phyloP scores from a whole-genome alignment of 1,284 basidiomycete genomes.

The Trametes hirsuta region DNA sequence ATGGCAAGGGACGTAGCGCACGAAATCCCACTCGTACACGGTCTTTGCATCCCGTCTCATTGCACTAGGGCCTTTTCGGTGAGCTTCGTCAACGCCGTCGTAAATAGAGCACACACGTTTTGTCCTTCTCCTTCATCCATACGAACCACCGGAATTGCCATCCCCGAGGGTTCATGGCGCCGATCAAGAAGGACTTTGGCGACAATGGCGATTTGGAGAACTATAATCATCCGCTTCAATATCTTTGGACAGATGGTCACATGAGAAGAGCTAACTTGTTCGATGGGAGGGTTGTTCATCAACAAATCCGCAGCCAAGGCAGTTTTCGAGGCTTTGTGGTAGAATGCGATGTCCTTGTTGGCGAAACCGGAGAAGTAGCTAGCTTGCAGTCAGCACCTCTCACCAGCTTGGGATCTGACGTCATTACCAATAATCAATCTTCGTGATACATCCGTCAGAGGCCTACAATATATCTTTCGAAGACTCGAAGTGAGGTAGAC shows the following conservation, averaged over 20 bases:
- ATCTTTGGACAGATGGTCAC: not conserved
- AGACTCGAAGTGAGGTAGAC: constrained; percentile 15
- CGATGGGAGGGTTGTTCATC: constrained; percentile 83
- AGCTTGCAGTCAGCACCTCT: not conserved
- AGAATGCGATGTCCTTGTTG: constrained; percentile 87
- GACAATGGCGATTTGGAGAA: constrained; percentile 35
- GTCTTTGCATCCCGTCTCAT: constrained; percentile 43
- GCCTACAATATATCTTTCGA: not conserved
- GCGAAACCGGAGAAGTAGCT: constrained; percentile 79
- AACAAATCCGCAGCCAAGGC: constrained; percentile 86
- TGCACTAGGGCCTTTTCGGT: constrained; percentile 29
- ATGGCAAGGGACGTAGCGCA: constrained; percentile 62
- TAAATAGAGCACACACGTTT: constrained; percentile 34
- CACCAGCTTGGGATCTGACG: too few species aligned
- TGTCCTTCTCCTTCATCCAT: constrained; percentile 41
- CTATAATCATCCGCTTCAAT: constrained; percentile 1
- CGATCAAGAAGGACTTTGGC: constrained; percentile 30
- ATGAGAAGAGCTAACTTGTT: constrained; percentile 60
- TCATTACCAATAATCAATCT: constrained; percentile 53
- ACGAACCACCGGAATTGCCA: constrained; percentile 41
- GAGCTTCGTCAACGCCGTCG: not conserved
- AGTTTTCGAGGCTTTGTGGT: constrained; percentile 75
- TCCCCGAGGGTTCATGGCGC: constrained; percentile 41
- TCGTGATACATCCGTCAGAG: not conserved
- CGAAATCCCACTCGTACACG: constrained; percentile 56